Evolutionary conservation across 108 stramenopile genomes (phyloP).

Genomic region (Skeletonema menzelii): DNA sequence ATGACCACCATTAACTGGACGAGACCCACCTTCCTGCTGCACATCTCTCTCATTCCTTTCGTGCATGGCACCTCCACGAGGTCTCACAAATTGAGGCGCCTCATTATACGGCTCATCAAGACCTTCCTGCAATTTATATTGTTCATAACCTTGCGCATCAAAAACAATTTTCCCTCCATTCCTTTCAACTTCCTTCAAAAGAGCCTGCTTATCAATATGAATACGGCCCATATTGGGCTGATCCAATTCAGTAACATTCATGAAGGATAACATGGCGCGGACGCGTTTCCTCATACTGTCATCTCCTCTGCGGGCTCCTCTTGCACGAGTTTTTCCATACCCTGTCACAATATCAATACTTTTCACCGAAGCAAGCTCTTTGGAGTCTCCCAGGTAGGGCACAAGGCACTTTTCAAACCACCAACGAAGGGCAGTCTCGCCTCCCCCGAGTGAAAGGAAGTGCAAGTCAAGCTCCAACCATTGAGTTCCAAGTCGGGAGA

Average conservation of each 20-base stretch:
- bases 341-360: conserved; percentile 89
- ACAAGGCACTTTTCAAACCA: conserved; percentile 89
- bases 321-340: conserved; percentile 82
- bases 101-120: conserved; percentile 58
- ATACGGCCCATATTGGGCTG: conserved; percentile 85
- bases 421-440: conserved; percentile 85
- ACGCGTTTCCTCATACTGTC: conserved; percentile 87
- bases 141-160: conserved; percentile 71
- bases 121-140: conserved; percentile 42
- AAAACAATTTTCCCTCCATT: conserved; percentile 79
- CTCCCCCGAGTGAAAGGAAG: conserved; percentile 83
- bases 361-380: conserved; percentile 69
- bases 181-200: conserved; percentile 61
- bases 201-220: conserved; percentile 69
- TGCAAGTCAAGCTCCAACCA: conserved; percentile 89
- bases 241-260: conserved; percentile 73
- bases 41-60: conserved; percentile 41
- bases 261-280: conserved; percentile 80
- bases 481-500: conserved; percentile 78
- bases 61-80: conserved; percentile 63
- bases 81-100: conserved; percentile 68
- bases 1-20: background rate
- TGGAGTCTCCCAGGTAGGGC: conserved; percentile 70
- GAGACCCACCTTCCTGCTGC: conserved; percentile 18
- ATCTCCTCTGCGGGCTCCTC: conserved; percentile 75